Base-by-base conservation (phyloP, 352 stramenopile genomes). In the Phytophthora pinifolia region DNA sequence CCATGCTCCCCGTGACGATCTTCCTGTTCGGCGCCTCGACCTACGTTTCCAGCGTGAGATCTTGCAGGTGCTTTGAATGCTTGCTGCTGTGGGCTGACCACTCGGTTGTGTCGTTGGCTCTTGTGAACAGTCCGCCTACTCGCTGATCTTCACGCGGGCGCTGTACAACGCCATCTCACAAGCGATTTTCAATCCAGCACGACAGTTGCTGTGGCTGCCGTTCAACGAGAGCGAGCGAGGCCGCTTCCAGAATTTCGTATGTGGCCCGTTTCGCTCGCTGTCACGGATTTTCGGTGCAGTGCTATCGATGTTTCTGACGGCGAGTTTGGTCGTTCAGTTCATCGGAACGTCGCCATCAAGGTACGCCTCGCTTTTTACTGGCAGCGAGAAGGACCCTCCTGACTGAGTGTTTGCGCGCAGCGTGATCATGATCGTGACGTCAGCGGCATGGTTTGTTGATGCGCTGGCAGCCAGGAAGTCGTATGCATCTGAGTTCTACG, bases 401-500 rank as follows among this genome's bases (percentile, higher is more conserved):
- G 18, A 53, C 25, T 46, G 6, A 43, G 13, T 33, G 13, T 45
- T 15, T 54, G 4, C 0, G 18, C 67, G 27, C n/a, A 93, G 80
- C 54, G 47, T 78, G 10, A 43, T 88, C 13, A 87, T 93, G 76
- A 88, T 78, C 49, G 62, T 62, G 18, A 67, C 73, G 1, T 79
- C 80, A 1, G 39, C 82, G 36, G 76, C 68, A 7, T 92, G 82
- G 82, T 76, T 89, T 25, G 37, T 88, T 6, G 80, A 90, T 39
- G 79, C 82, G 0, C 55, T 94, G 35, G 84, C 82, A 14, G 84
- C 84, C 0, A 67, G 79, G 27, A 85, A 92, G 31, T 89, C 83
- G n/a, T 95, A 95, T 35, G 81, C 85, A 9, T 71, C 79, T 0
- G 85, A 95, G 56, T 95, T 95, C 46, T 95, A 95, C 54, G 57